A percentile compares a stretch with the other conserved stretches of the same genome.
These are phyloP conservation scores for Penicillium sp. DNA, from an alignment of 2,329 filamentous ascomycete genomes.

Conservation along the genomic window DNA sequence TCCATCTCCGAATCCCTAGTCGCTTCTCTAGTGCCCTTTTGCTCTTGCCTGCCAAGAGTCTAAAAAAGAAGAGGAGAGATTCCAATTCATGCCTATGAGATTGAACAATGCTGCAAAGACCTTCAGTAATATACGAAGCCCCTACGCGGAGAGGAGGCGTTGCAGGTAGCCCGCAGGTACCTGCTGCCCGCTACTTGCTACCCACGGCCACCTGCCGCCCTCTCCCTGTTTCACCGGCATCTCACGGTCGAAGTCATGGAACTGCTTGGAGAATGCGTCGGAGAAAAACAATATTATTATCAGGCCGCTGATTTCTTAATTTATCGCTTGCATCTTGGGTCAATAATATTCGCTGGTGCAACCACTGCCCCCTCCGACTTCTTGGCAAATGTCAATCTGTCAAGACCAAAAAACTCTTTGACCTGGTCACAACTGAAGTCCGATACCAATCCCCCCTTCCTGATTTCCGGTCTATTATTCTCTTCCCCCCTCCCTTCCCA, in stretches of 20 bases:
- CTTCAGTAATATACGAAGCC: conserved; percentile 6
- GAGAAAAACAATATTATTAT: background rate
- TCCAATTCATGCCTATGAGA: conserved; percentile 2
- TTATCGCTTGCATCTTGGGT: background rate
- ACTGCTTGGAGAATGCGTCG: conserved; percentile 17
- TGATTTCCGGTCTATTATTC: background rate
- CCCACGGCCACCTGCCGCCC: background rate
- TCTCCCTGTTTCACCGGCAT: conserved; percentile 18
- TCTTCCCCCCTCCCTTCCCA: background rate
- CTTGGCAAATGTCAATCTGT: background rate
- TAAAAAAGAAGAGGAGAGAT: conserved; percentile 5
- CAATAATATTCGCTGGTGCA: background rate
- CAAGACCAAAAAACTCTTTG: background rate
- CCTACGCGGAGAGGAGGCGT: background rate
- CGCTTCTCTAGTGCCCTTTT: conserved; percentile 16
- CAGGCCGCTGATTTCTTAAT: background rate
- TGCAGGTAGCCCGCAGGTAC: conserved; percentile 20
- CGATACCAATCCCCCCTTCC: background rate
- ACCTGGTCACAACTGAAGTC: background rate
- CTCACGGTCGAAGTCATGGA: conserved; percentile 6
- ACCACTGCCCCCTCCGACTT: background rate
- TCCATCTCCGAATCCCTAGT: background rate
- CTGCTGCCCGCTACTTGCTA: conserved; percentile 5
- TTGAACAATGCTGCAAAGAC: conserved; percentile 2
- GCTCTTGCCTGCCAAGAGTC: conserved; percentile 11